phyloP scores from a whole-genome alignment of 139 green algal genomes.

The Picochlorum sp. region DNA sequence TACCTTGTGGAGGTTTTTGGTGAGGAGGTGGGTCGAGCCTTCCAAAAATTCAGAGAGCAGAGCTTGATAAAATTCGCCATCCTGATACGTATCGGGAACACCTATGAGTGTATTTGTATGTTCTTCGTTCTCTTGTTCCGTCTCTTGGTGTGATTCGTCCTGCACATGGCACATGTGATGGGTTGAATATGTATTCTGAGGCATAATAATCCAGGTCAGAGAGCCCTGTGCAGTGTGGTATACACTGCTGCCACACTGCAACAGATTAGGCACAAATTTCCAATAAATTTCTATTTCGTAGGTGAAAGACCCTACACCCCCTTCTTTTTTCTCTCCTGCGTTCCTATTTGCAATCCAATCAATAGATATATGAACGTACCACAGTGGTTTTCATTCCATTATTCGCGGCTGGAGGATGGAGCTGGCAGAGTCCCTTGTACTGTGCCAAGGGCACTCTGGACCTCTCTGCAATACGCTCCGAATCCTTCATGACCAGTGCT shows the following conservation, averaged over 20 bases:
- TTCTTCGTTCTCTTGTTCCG: too few relatives aligned
- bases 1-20: neutral
- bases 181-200: too few relatives aligned
- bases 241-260: too few relatives aligned
- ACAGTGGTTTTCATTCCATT: too few relatives aligned
- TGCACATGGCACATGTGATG: too few relatives aligned
- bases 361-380: too few relatives aligned
- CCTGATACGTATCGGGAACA: conserved; percentile 70
- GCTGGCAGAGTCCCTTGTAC: conserved; percentile 7
- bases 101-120: too few relatives aligned
- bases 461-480: conserved; percentile 36
- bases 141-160: too few relatives aligned
- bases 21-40: conserved; percentile 4
- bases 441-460: conserved; percentile 28
- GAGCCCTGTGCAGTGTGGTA: too few relatives aligned
- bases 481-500: conserved; percentile 26
- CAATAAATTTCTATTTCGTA: conserved; percentile 22
- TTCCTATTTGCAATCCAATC: too few relatives aligned
- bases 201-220: too few relatives aligned
- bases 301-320: conserved; percentile 22
- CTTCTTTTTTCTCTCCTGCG: too few relatives aligned
- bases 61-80: conserved; percentile 85
- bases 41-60: conserved; percentile 88
- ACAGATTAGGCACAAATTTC: conserved; percentile 6
- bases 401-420: neutral